These are phyloP conservation scores for Trebouxia gelatinosa DNA, from an alignment of 163 green algal species.

Conservation along the genomic window DNA sequence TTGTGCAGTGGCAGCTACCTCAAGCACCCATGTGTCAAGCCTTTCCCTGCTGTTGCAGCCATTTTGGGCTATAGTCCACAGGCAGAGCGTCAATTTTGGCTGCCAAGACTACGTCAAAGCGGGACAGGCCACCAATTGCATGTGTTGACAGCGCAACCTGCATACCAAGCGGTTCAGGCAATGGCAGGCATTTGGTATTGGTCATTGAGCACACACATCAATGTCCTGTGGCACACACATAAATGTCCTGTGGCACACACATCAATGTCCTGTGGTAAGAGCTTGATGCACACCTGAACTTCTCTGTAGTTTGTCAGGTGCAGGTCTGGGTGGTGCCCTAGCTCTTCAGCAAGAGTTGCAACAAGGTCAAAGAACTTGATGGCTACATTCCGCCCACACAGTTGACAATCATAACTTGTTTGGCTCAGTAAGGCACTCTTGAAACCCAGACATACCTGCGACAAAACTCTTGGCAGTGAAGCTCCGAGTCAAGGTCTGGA, in stretches of 20 bases:
- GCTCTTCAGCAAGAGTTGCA: conserved; percentile 68
- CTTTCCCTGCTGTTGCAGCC: conserved; percentile 18
- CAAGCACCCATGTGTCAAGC: too few relatives aligned
- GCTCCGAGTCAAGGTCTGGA: conserved; percentile 39
- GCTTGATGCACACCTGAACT: too few relatives aligned
- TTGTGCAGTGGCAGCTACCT: too few relatives aligned
- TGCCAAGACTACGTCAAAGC: conserved; percentile 36
- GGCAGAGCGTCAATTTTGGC: conserved; percentile 40
- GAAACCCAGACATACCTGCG: conserved; percentile 19
- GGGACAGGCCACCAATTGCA: conserved; percentile 39
- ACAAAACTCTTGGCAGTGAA: conserved; percentile 76
- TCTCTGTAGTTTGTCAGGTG: conserved; percentile 71
- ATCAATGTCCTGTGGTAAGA: too few relatives aligned
- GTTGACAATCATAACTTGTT: background rate
- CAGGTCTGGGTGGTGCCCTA: conserved; percentile 84
- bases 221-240: too few relatives aligned
- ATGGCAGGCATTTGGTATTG: too few relatives aligned
- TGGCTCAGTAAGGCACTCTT: too few relatives aligned
- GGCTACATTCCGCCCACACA: too few relatives aligned
- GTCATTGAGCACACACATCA: too few relatives aligned
- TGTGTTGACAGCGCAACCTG: conserved; percentile 41
- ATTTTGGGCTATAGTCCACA: conserved; percentile 38
- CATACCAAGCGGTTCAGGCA: too few relatives aligned
- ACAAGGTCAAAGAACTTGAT: conserved; percentile 75
- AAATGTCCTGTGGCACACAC: too few relatives aligned